phyloP scores from a whole-genome alignment of 768 basidiomycete genomes.

The Mycena rebaudengoi region DNA sequence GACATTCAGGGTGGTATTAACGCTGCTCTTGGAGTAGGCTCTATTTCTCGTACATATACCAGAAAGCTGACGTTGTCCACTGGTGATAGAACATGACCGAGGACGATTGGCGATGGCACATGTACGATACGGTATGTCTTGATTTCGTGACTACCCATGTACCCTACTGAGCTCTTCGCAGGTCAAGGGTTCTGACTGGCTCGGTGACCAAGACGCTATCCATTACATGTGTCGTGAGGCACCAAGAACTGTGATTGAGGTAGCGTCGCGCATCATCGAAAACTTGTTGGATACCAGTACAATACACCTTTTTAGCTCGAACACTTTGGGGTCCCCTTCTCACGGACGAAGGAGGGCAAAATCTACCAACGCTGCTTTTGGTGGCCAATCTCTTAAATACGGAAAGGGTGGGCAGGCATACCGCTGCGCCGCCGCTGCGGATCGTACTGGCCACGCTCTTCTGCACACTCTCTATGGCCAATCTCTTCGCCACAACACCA shows the following conservation, averaged over 20 bases:
- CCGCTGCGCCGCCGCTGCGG: slow-evolving; percentile 97
- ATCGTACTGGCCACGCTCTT: slow-evolving; percentile 98
- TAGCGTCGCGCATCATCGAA: too few species aligned
- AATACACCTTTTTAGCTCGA: slow-evolving; percentile 71
- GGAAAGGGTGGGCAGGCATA: slow-evolving; percentile 99
- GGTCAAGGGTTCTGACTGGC: slow-evolving; percentile 99
- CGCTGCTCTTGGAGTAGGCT: slow-evolving; percentile 89
- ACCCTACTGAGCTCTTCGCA: slow-evolving; percentile 41
- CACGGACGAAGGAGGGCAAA: slow-evolving; percentile 97
- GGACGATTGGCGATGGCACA: slow-evolving; percentile 99
- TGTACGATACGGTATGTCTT: slow-evolving; percentile 88
- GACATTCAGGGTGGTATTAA: slow-evolving; percentile 92
- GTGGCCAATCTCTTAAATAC: slow-evolving; percentile 95
- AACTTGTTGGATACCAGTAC: too few species aligned
- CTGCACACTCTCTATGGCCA: slow-evolving; percentile 99
- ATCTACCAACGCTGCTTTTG: slow-evolving; percentile 99
- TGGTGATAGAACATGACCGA: slow-evolving; percentile 91
- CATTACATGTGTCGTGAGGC: slow-evolving; percentile 99
- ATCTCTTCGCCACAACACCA: slow-evolving; percentile 98
- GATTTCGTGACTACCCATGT: not conserved
- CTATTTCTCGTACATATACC: slow-evolving; percentile 11
- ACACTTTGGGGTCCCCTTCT: slow-evolving; percentile 98
- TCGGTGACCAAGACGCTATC: slow-evolving; percentile 99
- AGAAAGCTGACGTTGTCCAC: slow-evolving; percentile 11
- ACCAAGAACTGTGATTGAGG: slow-evolving; percentile 92